Conservation (phyloP, 73 alveolate genomes). For the Diophrys sp. region DNA sequence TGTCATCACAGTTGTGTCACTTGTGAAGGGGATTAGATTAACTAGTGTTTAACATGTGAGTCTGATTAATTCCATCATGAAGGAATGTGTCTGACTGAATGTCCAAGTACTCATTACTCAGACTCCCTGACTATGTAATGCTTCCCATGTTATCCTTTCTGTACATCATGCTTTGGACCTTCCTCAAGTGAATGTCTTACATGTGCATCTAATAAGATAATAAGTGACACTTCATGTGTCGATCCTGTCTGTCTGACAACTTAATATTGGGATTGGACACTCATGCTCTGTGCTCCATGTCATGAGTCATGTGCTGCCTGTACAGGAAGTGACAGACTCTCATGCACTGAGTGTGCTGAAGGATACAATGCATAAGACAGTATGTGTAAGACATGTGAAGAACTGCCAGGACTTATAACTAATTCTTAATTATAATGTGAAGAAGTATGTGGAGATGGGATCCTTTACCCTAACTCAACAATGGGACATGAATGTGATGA, state of each 20-base stretch:
- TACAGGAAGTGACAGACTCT: neutral
- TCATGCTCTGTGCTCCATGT: neutral
- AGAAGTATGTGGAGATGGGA: neutral
- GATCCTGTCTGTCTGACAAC: neutral
- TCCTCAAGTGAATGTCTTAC: neutral
- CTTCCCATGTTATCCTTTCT: neutral
- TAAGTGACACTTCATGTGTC: neutral
- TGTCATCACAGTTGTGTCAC: no score
- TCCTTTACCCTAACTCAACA: neutral
- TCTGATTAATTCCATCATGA: neutral
- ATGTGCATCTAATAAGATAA: neutral
- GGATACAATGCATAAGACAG: neutral
- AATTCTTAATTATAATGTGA: neutral
- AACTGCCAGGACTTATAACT: neutral
- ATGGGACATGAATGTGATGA: neutral
- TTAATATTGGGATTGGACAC: neutral
- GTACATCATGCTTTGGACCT: neutral
- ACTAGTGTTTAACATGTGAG: no score
- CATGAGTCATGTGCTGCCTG: neutral
- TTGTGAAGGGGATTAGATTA: no score
- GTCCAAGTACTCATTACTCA: neutral
- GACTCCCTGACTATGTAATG: neutral
- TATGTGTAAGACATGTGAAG: neutral
- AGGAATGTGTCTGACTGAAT: neutral
- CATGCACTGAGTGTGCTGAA: neutral